phyloP scores from a whole-genome alignment of 2,329 filamentous ascomycete genomes.

The Curvularia eragrostidis region DNA sequence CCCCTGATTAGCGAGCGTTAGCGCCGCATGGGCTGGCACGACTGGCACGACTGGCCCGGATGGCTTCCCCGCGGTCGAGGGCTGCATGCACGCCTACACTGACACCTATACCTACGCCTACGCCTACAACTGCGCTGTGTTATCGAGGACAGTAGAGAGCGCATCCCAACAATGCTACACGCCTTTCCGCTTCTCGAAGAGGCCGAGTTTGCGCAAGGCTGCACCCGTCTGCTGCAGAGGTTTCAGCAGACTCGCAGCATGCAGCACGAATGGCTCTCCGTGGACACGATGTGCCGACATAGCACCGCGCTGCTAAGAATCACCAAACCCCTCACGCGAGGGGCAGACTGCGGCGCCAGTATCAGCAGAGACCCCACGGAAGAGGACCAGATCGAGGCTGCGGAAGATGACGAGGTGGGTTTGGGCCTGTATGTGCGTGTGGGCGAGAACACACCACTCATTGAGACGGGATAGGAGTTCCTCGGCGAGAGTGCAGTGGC shows the following conservation, averaged over 20 bases:
- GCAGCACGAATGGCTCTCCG: slow-evolving; percentile 36
- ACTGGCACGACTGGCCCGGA: slow-evolving; percentile 8
- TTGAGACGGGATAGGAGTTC: slow-evolving; percentile 29
- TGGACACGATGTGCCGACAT: slow-evolving; percentile 24
- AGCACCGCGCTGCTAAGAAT: slow-evolving; percentile 31
- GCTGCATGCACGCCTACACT: not conserved
- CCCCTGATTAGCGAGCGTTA: slow-evolving; percentile 1
- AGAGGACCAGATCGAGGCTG: slow-evolving; percentile 8
- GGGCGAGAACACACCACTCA: not conserved
- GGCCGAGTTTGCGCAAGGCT: slow-evolving; percentile 40
- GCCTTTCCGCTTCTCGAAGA: slow-evolving; percentile 40
- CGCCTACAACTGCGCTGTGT: not conserved
- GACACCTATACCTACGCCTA: too few relatives aligned
- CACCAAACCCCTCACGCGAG: slow-evolving; percentile 22
- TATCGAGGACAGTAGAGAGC: not conserved
- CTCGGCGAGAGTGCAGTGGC: slow-evolving; percentile 7
- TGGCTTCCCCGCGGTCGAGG: not conserved
- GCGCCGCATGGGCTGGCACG: slow-evolving; percentile 1
- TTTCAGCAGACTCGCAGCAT: slow-evolving; percentile 22
- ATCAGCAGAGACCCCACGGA: slow-evolving; percentile 5
- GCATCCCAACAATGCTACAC: slow-evolving; percentile 15
- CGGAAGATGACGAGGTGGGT: slow-evolving; percentile 32
- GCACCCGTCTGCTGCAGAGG: slow-evolving; percentile 22
- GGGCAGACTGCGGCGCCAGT: not conserved
- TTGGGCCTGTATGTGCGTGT: not conserved